These are phyloP conservation scores for Ogataea methanolica DNA, from an alignment of 805 yeast genomes.

Conservation along the genomic window DNA sequence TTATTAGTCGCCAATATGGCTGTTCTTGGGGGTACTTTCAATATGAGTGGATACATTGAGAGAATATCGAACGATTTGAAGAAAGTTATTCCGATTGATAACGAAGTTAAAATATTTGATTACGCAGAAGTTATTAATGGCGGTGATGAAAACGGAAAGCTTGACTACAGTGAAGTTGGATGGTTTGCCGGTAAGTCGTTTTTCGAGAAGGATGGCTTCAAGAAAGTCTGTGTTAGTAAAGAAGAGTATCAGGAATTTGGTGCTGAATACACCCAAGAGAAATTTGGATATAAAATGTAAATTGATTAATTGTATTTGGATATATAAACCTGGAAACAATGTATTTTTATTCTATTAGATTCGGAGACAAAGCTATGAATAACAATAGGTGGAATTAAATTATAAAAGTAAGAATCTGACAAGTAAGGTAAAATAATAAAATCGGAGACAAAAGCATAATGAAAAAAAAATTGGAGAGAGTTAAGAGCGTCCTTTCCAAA, in stretches of 20 bases:
- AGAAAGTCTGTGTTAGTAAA: constrained; percentile 58
- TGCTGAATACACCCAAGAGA: constrained; percentile 34
- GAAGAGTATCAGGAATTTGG: constrained; percentile 89
- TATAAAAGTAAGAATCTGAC: no score
- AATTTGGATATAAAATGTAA: constrained; percentile 24
- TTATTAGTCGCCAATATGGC: constrained; percentile 74
- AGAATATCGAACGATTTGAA: constrained; percentile 60
- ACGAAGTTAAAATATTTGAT: constrained; percentile 51
- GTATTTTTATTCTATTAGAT: neutral
- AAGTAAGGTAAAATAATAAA: no score
- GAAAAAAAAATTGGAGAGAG: no score
- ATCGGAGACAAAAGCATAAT: no score
- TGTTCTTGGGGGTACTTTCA: constrained; percentile 78
- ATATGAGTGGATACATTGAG: constrained; percentile 59
- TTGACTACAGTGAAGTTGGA: constrained; percentile 36
- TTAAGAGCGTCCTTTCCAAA: neutral
- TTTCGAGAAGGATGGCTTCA: constrained; percentile 40
- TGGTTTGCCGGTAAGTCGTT: constrained; percentile 56
- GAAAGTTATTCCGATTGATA: constrained; percentile 65
- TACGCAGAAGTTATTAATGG: constrained; percentile 10
- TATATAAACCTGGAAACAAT: neutral
- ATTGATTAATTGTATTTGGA: no score
- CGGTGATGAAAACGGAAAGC: constrained; percentile 16
- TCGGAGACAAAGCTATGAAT: no score
- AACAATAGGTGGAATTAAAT: no score